These are phyloP conservation scores for Gossypium ekmanianum DNA, from an alignment of 345 rosid species.

Conservation along the genomic window DNA sequence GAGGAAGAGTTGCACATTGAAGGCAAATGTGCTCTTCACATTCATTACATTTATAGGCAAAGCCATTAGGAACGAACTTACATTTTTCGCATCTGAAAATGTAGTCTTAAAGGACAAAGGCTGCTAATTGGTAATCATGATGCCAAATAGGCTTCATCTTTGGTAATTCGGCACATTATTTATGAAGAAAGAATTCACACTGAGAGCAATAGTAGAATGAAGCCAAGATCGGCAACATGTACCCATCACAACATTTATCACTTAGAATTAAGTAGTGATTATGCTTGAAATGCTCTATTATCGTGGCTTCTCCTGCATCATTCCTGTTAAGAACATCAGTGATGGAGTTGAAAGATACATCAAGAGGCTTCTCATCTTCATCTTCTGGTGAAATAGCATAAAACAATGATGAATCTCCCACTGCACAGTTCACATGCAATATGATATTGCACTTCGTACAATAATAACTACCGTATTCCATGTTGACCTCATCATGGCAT, in stretches of 20 bases:
- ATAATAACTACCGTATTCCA: no score
- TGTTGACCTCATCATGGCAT: no score
- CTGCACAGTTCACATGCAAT: no score
- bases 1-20: neutral
- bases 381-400: no score
- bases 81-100: neutral
- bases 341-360: no score
- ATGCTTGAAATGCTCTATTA: slow-evolving; percentile 2
- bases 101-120: neutral
- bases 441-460: no score
- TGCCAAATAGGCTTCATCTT: neutral
- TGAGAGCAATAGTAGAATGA: neutral
- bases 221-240: neutral
- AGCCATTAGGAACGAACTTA: neutral
- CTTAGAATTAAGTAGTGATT: neutral
- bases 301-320: neutral
- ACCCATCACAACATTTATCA: neutral
- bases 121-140: neutral
- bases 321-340: no score
- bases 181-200: neutral
- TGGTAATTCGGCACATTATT: neutral
- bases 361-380: no score
- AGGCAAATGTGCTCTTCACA: neutral
- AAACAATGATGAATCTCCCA: no score
- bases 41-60: neutral